A percentile compares a stretch with the other conserved stretches of the same genome.
phyloP scores from a whole-genome alignment of 495 filamentous ascomycete species.

The Penicillium macrosclerotiorum region DNA sequence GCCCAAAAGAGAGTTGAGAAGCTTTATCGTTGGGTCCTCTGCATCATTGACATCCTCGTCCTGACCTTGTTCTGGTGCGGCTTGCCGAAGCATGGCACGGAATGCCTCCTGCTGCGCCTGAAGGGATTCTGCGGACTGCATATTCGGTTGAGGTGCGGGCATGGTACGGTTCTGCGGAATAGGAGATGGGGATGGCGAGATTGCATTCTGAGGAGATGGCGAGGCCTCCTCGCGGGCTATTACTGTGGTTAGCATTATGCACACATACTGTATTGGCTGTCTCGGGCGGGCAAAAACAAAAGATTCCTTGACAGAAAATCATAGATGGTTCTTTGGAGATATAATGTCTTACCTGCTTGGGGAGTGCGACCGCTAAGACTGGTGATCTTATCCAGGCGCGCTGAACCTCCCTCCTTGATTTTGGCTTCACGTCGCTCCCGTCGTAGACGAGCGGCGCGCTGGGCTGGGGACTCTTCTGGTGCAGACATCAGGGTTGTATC shows the following conservation, averaged over 20 bases:
- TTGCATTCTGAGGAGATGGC: constrained; percentile 29
- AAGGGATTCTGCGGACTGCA: constrained; percentile 22
- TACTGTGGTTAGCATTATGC: constrained; percentile 12
- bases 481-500: constrained; percentile 28
- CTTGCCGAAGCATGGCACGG: constrained; percentile 42
- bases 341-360: constrained; percentile 31
- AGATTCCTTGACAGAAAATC: no score
- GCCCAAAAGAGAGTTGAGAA: constrained; percentile 60
- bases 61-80: constrained; percentile 30
- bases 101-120: constrained; percentile 44
- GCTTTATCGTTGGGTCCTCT: constrained; percentile 61
- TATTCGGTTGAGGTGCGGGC: constrained; percentile 17
- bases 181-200: constrained; percentile 32
- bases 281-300: neutral
- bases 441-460: constrained; percentile 75
- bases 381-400: constrained; percentile 82
- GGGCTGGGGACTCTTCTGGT: constrained; percentile 54
- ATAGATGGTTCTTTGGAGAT: no score
- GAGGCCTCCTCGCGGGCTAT: constrained; percentile 33
- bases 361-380: constrained; percentile 66
- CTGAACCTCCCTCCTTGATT: constrained; percentile 75
- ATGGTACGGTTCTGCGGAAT: constrained; percentile 19
- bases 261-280: neutral
- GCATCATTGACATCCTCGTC: constrained; percentile 30
- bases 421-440: constrained; percentile 90